Evolutionary conservation across 225 moss, liverwort and hornwort genomes (phyloP).

Genomic region (Rhytidiadelphus loreus): DNA sequence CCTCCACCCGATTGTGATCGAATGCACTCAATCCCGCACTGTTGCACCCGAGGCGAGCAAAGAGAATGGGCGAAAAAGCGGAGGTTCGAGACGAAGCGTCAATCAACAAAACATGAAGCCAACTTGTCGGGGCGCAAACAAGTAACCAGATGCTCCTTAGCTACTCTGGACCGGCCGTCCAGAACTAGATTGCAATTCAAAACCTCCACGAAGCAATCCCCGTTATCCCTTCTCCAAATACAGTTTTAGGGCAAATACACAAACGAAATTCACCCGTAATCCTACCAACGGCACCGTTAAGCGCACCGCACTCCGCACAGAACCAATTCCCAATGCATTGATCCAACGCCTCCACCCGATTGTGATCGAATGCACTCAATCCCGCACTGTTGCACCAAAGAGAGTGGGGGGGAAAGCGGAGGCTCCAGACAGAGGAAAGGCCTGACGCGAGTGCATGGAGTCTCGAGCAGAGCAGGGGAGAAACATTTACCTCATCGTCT

Average conservation of each 20-base stretch:
- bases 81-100: neutral
- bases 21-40: neutral
- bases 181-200: neutral
- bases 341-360: neutral
- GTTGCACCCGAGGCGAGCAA: neutral
- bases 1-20: neutral
- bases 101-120: neutral
- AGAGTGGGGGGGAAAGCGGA: neutral
- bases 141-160: neutral
- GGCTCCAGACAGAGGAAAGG: neutral
- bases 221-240: neutral
- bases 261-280: neutral
- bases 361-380: neutral
- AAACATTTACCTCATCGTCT: constrained; percentile 23
- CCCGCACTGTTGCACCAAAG: neutral
- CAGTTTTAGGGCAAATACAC: neutral
- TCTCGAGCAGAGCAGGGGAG: neutral
- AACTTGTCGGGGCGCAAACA: neutral
- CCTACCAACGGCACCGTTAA: neutral
- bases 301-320: neutral
- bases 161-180: neutral
- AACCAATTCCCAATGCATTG: neutral
- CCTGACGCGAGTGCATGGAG: neutral
- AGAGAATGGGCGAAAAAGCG: neutral
- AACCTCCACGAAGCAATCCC: neutral